phyloP scores from a whole-genome alignment of 768 basidiomycete species.

The Candolleomyces efflorescens region DNA sequence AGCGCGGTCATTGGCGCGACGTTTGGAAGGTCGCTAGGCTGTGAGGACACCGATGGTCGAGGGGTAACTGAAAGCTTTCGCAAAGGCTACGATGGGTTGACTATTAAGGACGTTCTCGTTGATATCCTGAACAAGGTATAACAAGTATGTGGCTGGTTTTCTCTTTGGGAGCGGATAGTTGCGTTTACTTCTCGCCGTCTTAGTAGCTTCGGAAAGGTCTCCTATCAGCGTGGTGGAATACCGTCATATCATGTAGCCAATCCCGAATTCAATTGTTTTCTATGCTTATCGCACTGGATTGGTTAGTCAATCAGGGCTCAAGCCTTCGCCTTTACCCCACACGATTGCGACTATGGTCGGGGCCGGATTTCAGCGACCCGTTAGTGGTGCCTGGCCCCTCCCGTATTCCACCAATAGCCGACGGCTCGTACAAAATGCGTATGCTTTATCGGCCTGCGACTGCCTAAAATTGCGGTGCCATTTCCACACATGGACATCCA shows the following conservation, averaged over 20 bases:
- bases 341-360: background rate
- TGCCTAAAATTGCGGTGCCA: background rate
- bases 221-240: background rate
- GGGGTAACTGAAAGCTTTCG: conserved; percentile 10
- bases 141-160: background rate
- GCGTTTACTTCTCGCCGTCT: too few relatives aligned
- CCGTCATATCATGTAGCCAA: background rate
- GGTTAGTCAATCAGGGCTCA: background rate
- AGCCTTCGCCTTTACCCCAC: conserved; percentile 1
- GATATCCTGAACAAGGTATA: conserved; percentile 49
- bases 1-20: conserved; percentile 59
- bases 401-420: too few relatives aligned
- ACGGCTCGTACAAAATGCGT: too few relatives aligned
- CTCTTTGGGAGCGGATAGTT: too few relatives aligned
- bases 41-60: background rate
- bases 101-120: conserved; percentile 66
- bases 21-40: conserved; percentile 19
- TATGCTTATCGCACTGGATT: background rate
- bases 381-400: too few relatives aligned
- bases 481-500: background rate
- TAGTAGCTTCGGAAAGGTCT: too few relatives aligned
- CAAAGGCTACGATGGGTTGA: conserved; percentile 24
- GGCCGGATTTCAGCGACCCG: too few relatives aligned
- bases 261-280: background rate
- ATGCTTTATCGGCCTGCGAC: background rate